Percentiles rank a stretch among this genome's conserved stretches.
phyloP scores from a whole-genome alignment of 805 yeast species.

The Saccharomycopsis microspora region DNA sequence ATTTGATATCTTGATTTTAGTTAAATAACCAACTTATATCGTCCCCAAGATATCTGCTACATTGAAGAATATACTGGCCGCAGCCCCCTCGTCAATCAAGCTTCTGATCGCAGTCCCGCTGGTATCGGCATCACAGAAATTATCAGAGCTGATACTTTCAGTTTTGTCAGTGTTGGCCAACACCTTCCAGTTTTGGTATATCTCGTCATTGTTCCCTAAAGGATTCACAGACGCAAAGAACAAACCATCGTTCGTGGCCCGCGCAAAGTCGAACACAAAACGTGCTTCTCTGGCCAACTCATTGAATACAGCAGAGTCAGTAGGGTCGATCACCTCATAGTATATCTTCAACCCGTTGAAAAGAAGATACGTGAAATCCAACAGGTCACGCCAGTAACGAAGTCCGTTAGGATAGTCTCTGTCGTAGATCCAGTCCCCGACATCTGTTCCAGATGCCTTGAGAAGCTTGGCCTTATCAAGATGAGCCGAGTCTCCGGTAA shows the following conservation, averaged over 20 bases:
- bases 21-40: too few relatives aligned
- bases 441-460: slow-evolving; percentile 41
- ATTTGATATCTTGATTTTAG: too few relatives aligned
- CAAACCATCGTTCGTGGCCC: slow-evolving; percentile 25
- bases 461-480: slow-evolving; percentile 20
- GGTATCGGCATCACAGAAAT: slow-evolving; percentile 29
- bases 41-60: too few relatives aligned
- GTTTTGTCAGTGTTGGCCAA: slow-evolving; percentile 46
- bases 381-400: slow-evolving; percentile 53
- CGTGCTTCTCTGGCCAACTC: slow-evolving; percentile 5
- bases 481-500: slow-evolving; percentile 42
- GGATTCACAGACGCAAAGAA: slow-evolving; percentile 54
- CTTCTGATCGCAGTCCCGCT: slow-evolving; percentile 33
- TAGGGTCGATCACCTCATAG: slow-evolving; percentile 2
- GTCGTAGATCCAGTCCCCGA: slow-evolving; percentile 48
- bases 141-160: slow-evolving; percentile 28
- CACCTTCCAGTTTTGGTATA: slow-evolving; percentile 36
- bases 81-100: slow-evolving; percentile 53
- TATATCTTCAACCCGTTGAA: slow-evolving; percentile 62
- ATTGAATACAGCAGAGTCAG: background rate
- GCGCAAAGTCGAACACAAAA: background rate
- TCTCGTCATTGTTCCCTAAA: slow-evolving; percentile 37
- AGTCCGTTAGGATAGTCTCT: slow-evolving; percentile 34
- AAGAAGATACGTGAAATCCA: slow-evolving; percentile 51
- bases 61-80: slow-evolving; percentile 50